Evolutionary conservation across 2,329 filamentous ascomycete genomes (phyloP).

Genomic region (Fusarium scirpi): DNA sequence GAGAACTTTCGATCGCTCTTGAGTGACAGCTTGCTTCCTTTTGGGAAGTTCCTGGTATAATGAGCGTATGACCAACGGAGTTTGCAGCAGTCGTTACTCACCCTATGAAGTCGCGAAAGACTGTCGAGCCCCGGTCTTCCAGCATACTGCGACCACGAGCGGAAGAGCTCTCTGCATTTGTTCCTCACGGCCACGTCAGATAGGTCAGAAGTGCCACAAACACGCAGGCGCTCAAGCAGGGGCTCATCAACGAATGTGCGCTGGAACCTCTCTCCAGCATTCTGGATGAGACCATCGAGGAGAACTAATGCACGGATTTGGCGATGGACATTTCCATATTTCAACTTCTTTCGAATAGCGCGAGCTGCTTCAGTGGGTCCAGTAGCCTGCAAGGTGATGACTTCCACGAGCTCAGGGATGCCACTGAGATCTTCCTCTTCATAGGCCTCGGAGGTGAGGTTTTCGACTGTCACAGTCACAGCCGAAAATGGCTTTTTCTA

Average conservation of each 20-base stretch:
- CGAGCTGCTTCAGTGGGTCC: constrained; percentile 91
- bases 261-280: constrained; percentile 89
- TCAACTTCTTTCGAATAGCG: constrained; percentile 96
- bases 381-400: constrained; percentile 87
- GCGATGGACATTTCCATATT: constrained; percentile 94
- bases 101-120: constrained; percentile 81
- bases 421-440: constrained; percentile 92
- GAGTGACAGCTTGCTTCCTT: constrained; percentile 77
- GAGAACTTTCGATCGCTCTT: constrained; percentile 85
- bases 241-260: constrained; percentile 90
- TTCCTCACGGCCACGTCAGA: constrained; percentile 88
- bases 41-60: constrained; percentile 69
- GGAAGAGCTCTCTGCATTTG: constrained; percentile 89
- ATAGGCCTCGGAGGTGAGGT: constrained; percentile 87
- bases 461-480: constrained; percentile 91
- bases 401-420: constrained; percentile 93
- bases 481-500: constrained; percentile 86
- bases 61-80: constrained; percentile 9
- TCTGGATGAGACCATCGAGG: constrained; percentile 93
- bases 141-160: constrained; percentile 90
- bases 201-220: constrained; percentile 85
- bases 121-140: constrained; percentile 82
- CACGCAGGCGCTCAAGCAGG: constrained; percentile 87
- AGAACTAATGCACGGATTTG: constrained; percentile 90
- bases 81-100: constrained; percentile 46